Evolutionary conservation across 257 asterid species (phyloP).

Genomic region (Catharanthus roseus): DNA sequence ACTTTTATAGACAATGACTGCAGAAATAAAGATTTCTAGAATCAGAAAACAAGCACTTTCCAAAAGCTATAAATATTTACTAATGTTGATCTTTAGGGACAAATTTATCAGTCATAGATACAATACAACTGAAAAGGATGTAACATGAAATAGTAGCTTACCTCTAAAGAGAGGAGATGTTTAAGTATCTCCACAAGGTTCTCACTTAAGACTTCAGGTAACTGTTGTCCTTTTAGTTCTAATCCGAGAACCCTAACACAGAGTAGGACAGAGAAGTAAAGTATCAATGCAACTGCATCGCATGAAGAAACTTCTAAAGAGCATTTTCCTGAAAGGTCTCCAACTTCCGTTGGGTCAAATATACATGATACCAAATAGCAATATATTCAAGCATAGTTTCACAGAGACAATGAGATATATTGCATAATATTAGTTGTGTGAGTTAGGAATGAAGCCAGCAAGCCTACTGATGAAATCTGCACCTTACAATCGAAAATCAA

Average conservation of each 20-base stretch:
- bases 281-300: background rate
- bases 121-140: background rate
- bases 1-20: conserved; percentile 67
- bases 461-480: background rate
- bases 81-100: conserved; percentile 1
- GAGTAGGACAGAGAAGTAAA: conserved; percentile 9
- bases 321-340: background rate
- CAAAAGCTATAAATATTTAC: background rate
- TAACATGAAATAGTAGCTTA: conserved; percentile 19
- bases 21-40: conserved; percentile 15
- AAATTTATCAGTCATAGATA: background rate
- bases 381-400: too few species aligned
- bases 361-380: too few species aligned
- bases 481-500: background rate
- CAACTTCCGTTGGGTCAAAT: background rate
- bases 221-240: conserved; percentile 48
- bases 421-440: background rate
- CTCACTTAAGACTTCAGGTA: conserved; percentile 32
- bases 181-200: conserved; percentile 39
- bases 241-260: conserved; percentile 54
- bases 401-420: background rate
- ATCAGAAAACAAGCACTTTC: conserved; percentile 18
- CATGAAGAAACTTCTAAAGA: background rate
- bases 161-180: conserved; percentile 51
- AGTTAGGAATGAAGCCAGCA: background rate